Conservation (phyloP, 2,329 filamentous ascomycete genomes). For the Cytospora mali region DNA sequence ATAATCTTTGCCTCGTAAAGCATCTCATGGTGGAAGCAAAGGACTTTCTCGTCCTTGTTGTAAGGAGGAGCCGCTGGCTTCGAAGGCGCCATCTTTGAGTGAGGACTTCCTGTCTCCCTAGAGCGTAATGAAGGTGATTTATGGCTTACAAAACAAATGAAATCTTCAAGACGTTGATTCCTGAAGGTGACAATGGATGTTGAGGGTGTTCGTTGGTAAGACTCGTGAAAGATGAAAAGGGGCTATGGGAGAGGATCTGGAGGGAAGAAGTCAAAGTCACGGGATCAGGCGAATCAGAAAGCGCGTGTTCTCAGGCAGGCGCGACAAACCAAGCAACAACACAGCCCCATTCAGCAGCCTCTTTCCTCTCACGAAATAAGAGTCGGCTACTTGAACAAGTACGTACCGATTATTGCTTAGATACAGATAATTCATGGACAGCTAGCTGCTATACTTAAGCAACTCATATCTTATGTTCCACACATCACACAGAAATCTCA, state of each 20-base stretch:
- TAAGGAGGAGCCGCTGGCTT: constrained; percentile 52
- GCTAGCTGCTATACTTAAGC: background rate
- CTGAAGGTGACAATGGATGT: background rate
- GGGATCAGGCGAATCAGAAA: constrained; percentile 25
- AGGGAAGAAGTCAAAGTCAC: constrained; percentile 25
- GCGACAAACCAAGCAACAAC: background rate
- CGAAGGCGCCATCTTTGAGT: constrained; percentile 40
- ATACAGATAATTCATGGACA: background rate
- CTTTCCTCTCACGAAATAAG: constrained; percentile 1
- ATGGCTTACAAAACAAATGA: background rate
- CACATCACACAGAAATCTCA: background rate
- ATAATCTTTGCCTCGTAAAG: constrained; percentile 97
- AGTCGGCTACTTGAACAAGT: background rate
- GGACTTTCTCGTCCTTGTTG: constrained; percentile 85
- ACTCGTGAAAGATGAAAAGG: background rate
- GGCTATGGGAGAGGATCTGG: constrained; percentile 5
- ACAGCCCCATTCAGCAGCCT: background rate
- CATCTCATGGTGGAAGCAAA: constrained; percentile 97
- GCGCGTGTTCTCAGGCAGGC: constrained; percentile 24
- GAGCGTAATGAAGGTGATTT: background rate
- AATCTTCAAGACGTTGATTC: background rate
- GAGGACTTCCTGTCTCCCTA: background rate
- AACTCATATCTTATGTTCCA: background rate
- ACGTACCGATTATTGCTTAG: background rate
- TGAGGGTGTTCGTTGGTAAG: background rate